A percentile compares a stretch with the other conserved stretches of the same genome.
phyloP scores from a whole-genome alignment of 257 asterid genomes.

The Thymus mandschuricus region DNA sequence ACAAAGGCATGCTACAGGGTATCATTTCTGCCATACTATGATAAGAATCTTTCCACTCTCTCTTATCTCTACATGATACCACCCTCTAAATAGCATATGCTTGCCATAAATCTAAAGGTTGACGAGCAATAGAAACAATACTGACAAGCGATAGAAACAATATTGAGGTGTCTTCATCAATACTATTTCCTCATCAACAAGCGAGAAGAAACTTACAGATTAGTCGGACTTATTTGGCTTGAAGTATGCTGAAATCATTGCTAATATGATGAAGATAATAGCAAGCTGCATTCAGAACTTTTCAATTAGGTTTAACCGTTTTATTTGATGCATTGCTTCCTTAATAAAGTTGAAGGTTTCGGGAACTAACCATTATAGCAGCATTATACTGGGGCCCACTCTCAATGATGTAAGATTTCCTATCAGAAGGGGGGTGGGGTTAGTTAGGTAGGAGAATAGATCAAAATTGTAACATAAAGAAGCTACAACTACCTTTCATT shows the following conservation, averaged over 20 bases:
- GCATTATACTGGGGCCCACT: constrained; percentile 53
- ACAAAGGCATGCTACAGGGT: background rate
- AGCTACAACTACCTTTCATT: constrained; percentile 43
- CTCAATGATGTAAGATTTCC: constrained; percentile 71
- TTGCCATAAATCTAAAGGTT: background rate
- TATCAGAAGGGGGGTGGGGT: constrained; percentile 29
- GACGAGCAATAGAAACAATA: background rate
- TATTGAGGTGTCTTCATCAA: background rate
- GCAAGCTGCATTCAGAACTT: constrained; percentile 57
- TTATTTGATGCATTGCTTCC: background rate
- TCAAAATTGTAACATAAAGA: background rate
- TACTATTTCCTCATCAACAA: background rate
- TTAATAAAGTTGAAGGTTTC: background rate
- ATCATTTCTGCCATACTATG: background rate
- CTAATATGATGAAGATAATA: constrained; percentile 59
- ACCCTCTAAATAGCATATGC: background rate
- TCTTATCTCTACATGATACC: background rate
- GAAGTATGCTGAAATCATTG: constrained; percentile 55
- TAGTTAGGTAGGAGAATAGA: background rate
- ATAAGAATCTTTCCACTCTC: background rate
- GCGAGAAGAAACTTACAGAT: constrained; percentile 45
- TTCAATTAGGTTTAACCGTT: constrained; percentile 28
- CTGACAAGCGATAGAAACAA: background rate
- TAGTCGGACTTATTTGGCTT: constrained; percentile 45
- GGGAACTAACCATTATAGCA: constrained; percentile 59